Evolutionary conservation across 495 filamentous ascomycete genomes (phyloP).

Genomic region (Penicillium coffeae): DNA sequence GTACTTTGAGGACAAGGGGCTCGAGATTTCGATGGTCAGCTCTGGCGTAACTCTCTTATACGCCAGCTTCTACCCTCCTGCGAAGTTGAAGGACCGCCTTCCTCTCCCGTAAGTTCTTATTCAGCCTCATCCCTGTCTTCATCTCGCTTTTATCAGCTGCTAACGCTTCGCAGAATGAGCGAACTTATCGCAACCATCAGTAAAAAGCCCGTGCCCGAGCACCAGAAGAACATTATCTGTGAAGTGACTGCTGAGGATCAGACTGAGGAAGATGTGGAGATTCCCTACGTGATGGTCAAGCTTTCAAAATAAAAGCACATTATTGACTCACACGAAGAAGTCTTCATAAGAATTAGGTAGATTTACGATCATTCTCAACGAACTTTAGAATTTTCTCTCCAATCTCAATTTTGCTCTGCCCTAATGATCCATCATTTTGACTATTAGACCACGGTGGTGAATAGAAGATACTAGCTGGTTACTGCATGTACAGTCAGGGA

Average conservation of each 20-base stretch:
- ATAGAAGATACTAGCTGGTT: not conserved
- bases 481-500: not conserved
- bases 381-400: constrained; percentile 13
- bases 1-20: constrained; percentile 72
- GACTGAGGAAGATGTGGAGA: constrained; percentile 91
- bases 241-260: constrained; percentile 91
- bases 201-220: constrained; percentile 84
- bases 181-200: constrained; percentile 83
- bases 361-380: constrained; percentile 12
- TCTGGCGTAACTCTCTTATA: constrained; percentile 96
- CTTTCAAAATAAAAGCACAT: constrained; percentile 38
- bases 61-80: constrained; percentile 85
- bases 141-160: not conserved
- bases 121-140: not conserved
- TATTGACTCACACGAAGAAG: not conserved
- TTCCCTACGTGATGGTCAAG: constrained; percentile 94
- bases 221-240: constrained; percentile 94
- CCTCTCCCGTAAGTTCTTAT: constrained; percentile 63
- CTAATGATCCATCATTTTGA: no score
- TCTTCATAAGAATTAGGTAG: constrained; percentile 1
- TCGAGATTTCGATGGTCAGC: constrained; percentile 88
- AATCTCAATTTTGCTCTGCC: constrained; percentile 1
- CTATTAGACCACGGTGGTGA: no score
- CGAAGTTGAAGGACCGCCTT: constrained; percentile 81
- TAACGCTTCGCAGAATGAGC: constrained; percentile 59